These are phyloP conservation scores for Bryum argenteum DNA, from an alignment of 225 moss, liverwort and hornwort species.

Conservation along the genomic window DNA sequence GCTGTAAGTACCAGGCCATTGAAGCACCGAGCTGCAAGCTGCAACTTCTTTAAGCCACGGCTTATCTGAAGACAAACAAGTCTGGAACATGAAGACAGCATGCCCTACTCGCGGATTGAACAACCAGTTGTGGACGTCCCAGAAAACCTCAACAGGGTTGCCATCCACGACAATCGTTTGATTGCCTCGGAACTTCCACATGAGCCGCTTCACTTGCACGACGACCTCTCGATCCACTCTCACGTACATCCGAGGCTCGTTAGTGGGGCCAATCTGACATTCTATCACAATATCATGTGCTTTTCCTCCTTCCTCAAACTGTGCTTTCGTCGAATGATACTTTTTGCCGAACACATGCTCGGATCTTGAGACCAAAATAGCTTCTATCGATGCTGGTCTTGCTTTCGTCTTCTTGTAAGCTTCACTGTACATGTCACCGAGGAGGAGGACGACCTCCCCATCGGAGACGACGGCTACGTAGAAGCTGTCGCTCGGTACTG, in stretches of 20 bases:
- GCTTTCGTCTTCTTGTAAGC: constrained; percentile 59
- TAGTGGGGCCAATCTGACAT: constrained; percentile 51
- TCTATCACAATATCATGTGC: constrained; percentile 74
- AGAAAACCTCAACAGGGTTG: constrained; percentile 66
- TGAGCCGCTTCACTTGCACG: constrained; percentile 64
- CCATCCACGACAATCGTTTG: constrained; percentile 64
- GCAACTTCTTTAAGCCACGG: constrained; percentile 69
- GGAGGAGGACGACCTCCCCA: constrained; percentile 54
- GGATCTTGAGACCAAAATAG: constrained; percentile 55
- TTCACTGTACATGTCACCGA: constrained; percentile 66
- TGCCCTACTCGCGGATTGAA: constrained; percentile 63
- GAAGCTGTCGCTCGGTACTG: constrained; percentile 61
- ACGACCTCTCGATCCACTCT: constrained; percentile 61
- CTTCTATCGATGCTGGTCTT: constrained; percentile 55
- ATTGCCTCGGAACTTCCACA: constrained; percentile 69
- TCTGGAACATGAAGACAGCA: constrained; percentile 68
- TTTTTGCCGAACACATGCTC: constrained; percentile 69
- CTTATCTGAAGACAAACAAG: constrained; percentile 65
- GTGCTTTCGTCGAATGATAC: constrained; percentile 61
- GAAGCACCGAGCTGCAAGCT: constrained; percentile 61
- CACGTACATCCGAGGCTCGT: constrained; percentile 63
- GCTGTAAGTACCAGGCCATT: constrained; percentile 69
- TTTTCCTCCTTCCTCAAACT: constrained; percentile 64
- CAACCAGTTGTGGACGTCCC: constrained; percentile 72
- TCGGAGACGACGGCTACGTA: constrained; percentile 61